These are phyloP conservation scores for Aristolochia contorta DNA, from an alignment of 164 flowering plant species.

Conservation along the genomic window DNA sequence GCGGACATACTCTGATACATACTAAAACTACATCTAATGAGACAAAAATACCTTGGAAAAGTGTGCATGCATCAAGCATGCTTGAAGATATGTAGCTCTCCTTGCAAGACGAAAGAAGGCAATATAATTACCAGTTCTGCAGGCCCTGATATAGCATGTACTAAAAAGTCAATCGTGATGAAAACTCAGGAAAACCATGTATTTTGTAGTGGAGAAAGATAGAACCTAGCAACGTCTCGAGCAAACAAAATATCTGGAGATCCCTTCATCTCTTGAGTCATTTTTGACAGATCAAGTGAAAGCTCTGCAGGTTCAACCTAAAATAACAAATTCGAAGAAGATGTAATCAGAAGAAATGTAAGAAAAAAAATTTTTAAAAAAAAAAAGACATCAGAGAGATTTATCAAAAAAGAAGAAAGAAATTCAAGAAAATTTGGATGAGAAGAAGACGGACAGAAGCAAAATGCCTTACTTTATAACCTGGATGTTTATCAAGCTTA, in stretches of 20 bases:
- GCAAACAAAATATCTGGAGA: slow-evolving; percentile 86
- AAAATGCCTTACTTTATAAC: slow-evolving; percentile 65
- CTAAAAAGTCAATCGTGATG: no score
- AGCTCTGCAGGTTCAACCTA: slow-evolving; percentile 99
- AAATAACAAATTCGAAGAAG: slow-evolving; percentile 6
- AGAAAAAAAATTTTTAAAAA: no score
- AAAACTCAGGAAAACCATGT: no score
- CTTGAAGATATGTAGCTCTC: slow-evolving; percentile 88
- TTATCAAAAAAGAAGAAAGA: no score
- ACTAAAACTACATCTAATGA: no score
- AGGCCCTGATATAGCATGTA: slow-evolving; percentile 54
- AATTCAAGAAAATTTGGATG: no score
- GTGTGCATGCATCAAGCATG: slow-evolving; percentile 99
- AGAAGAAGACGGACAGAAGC: background rate
- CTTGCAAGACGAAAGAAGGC: slow-evolving; percentile 86
- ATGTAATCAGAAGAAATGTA: background rate
- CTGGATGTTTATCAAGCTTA: slow-evolving; percentile 96
- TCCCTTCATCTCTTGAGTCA: slow-evolving; percentile 82
- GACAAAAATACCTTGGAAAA: slow-evolving; percentile 69
- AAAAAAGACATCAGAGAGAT: no score
- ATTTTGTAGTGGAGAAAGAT: background rate
- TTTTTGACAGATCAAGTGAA: slow-evolving; percentile 96
- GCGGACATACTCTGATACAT: no score
- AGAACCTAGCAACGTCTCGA: slow-evolving; percentile 92
- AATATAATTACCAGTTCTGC: slow-evolving; percentile 85